These are phyloP conservation scores for Komagataella kurtzmanii DNA, from an alignment of 805 yeast species.

Conservation along the genomic window DNA sequence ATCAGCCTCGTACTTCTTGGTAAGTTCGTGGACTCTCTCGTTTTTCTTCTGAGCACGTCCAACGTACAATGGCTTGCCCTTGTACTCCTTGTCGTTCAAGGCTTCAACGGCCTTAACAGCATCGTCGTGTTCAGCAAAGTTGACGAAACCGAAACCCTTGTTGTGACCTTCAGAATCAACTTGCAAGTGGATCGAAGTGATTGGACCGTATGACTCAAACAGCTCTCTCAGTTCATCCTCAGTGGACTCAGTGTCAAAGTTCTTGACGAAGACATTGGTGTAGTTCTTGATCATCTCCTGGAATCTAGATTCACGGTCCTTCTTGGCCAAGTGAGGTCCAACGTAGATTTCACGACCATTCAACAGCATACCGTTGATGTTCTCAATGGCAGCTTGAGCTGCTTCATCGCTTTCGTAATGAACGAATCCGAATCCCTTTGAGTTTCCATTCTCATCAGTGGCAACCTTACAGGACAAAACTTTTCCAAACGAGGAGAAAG, in stretches of 20 bases:
- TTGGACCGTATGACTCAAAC: constrained; percentile 61
- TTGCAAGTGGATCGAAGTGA: constrained; percentile 76
- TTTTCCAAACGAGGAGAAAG: constrained; percentile 92
- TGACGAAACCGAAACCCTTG: constrained; percentile 92
- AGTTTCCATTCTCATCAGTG: constrained; percentile 79
- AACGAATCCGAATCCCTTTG: constrained; percentile 95
- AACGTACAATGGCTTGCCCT: constrained; percentile 80
- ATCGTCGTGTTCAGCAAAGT: constrained; percentile 75
- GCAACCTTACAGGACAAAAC: constrained; percentile 96
- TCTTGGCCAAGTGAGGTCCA: constrained; percentile 84
- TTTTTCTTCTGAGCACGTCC: constrained; percentile 99
- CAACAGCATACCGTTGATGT: constrained; percentile 95
- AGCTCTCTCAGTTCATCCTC: constrained; percentile 60
- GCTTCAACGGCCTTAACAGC: constrained; percentile 89
- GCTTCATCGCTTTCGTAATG: constrained; percentile 90
- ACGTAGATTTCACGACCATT: constrained; percentile 94
- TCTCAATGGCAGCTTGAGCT: constrained; percentile 90
- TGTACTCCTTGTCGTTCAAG: constrained; percentile 75
- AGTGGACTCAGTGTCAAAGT: constrained; percentile 59
- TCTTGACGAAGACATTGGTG: constrained; percentile 94
- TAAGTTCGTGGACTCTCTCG: constrained; percentile 93
- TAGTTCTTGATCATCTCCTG: constrained; percentile 84
- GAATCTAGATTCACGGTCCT: constrained; percentile 88
- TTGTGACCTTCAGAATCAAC: constrained; percentile 78
- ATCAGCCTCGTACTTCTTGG: constrained; percentile 85